Evolutionary conservation across 148 eudicot species (phyloP).

Genomic region (Vaccinium macrocarpon): DNA sequence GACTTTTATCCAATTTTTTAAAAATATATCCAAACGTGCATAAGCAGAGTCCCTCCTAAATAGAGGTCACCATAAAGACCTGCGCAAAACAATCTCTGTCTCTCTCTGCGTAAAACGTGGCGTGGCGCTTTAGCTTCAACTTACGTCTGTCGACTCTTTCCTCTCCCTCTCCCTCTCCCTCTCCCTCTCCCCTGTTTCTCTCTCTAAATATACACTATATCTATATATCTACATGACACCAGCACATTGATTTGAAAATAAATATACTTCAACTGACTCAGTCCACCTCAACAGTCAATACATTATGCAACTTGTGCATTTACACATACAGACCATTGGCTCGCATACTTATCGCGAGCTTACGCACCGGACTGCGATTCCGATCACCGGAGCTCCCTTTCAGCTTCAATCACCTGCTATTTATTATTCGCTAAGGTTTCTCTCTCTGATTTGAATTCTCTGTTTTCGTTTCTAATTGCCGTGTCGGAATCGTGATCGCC

Average conservation of each 20-base stretch:
- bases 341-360: neutral
- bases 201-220: neutral
- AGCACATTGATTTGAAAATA: neutral
- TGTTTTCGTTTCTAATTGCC: neutral
- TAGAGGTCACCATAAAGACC: no score
- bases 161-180: no score
- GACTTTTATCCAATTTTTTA: no score
- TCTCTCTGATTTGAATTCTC: neutral
- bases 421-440: conserved; percentile 11
- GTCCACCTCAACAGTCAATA: neutral
- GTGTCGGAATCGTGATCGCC: neutral
- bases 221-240: neutral
- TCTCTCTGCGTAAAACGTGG: no score
- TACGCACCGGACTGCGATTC: neutral
- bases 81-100: no score
- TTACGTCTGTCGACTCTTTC: no score
- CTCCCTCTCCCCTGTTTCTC: no score
- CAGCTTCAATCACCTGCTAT: neutral
- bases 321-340: neutral
- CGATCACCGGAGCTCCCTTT: conserved; percentile 10
- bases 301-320: no score
- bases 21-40: no score
- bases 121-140: no score
- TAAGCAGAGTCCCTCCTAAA: no score
- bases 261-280: neutral